Conservation (phyloP, 177 flowering plant genomes). For the Vitis hybrid region DNA sequence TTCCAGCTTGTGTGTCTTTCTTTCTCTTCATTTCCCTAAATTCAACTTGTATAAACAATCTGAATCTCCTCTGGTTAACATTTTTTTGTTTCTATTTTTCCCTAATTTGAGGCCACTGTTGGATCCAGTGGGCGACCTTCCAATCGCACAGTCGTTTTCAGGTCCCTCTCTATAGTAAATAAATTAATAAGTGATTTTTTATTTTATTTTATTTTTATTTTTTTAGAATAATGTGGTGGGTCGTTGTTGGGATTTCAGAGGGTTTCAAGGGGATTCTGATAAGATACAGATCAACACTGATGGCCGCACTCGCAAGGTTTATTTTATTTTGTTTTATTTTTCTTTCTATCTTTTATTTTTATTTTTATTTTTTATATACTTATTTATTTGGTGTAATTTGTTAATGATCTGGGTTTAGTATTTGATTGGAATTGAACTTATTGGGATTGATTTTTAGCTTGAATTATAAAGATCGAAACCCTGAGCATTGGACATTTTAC, state of each 20-base stretch:
- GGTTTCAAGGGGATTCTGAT: constrained; percentile 66
- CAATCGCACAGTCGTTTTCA: constrained; percentile 91
- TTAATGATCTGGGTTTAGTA: background rate
- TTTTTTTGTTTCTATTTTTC: background rate
- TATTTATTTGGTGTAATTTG: background rate
- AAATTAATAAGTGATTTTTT: too few relatives aligned
- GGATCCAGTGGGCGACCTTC: constrained; percentile 73
- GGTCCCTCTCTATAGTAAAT: constrained; percentile 26
- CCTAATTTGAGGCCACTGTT: constrained; percentile 63
- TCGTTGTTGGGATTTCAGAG: constrained; percentile 43
- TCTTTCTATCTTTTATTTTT: background rate
- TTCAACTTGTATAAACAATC: background rate
- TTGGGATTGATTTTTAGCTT: background rate
- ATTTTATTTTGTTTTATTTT: background rate
- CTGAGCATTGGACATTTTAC: background rate
- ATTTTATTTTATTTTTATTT: background rate
- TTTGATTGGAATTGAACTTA: background rate
- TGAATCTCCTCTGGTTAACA: background rate
- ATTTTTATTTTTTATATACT: background rate
- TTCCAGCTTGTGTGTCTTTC: constrained; percentile 61
- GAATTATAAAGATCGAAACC: background rate
- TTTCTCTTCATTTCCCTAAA: background rate
- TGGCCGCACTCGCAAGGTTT: constrained; percentile 72
- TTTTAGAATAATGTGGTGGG: background rate
- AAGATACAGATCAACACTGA: constrained; percentile 84